Evolutionary conservation across 2,329 filamentous ascomycete genomes (phyloP), one percentile per base, ranked within the genome.

Genomic region (Fusarium odoratissimum): DNA sequence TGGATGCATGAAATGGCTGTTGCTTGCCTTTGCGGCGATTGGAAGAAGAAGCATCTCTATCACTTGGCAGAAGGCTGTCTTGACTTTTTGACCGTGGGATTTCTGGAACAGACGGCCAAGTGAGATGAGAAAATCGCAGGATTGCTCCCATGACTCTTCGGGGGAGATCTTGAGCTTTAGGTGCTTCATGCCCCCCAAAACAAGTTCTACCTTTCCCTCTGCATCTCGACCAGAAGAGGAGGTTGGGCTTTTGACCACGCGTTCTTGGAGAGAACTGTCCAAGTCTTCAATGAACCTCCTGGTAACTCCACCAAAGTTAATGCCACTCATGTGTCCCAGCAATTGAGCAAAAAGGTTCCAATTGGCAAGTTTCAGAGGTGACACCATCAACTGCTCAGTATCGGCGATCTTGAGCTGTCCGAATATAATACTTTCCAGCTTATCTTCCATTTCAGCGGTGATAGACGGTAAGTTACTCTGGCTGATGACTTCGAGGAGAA

Each of bases 341-440:
- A 99, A 86, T 77, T 97, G 93, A 25, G 94, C 92, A 80, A 98
- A 98, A 6, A 99, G 91, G 66, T 94, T 93, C 95, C 95, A 99
- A 77, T 99, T 99, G 19, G 96, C 93, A 82, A 96, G 91, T 73
- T 95, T 94, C 30, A 98, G 85, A 1, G 93, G 91, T 0, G 95
- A 97, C 13, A 91, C 86, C 69, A 91, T 86, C 7, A 95, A 85
- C 77, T 95, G 91, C 12, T 97, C 94, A 1, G 93, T 91, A 68
- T 98, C 95, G 12, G 95, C 92, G 49, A 92, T 93, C 78, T 95
- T 97, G 14, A 99, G 87, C 80, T 98, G 96, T n/a, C 92, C 92
- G 80, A 98, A 99, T 60, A 99, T 97, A 67, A 99, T 97, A 71
- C 92, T 94, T 80, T 98, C 95, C 8, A 99, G 86, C 75, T 97